These are phyloP conservation scores for Spongispora temasekensis DNA, from an alignment of 1,284 basidiomycete species.

Conservation along the genomic window DNA sequence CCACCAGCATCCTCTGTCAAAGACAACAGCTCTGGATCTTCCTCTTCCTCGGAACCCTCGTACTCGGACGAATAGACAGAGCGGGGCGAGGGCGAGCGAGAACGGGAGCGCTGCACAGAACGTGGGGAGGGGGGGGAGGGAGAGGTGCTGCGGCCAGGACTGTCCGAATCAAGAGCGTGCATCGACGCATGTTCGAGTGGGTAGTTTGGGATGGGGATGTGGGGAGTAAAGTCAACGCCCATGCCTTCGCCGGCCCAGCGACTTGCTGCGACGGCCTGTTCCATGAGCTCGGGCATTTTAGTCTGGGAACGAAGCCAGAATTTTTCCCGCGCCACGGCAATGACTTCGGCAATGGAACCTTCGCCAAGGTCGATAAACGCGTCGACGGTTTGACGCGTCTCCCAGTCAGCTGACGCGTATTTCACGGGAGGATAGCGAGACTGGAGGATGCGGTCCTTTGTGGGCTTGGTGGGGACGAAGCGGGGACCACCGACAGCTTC, in stretches of 20 bases:
- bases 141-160: slow-evolving; percentile 26
- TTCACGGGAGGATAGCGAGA: slow-evolving; percentile 32
- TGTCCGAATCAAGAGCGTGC: slow-evolving; percentile 11
- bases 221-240: slow-evolving; percentile 31
- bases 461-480: slow-evolving; percentile 31
- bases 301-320: slow-evolving; percentile 67
- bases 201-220: too few relatives aligned
- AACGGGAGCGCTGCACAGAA: slow-evolving; percentile 31
- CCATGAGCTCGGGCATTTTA: slow-evolving; percentile 62
- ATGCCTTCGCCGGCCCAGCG: slow-evolving; percentile 47
- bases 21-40: slow-evolving; percentile 59
- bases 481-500: slow-evolving; percentile 58
- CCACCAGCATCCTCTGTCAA: slow-evolving; percentile 59
- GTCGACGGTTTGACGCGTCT: slow-evolving; percentile 61
- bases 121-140: slow-evolving; percentile 29
- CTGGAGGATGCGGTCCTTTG: slow-evolving; percentile 17
- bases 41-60: slow-evolving; percentile 60
- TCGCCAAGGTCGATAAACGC: slow-evolving; percentile 71
- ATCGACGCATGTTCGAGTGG: too few relatives aligned
- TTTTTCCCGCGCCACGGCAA: slow-evolving; percentile 63
- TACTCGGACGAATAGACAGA: slow-evolving; percentile 36
- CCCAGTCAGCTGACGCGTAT: slow-evolving; percentile 57
- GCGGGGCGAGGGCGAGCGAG: slow-evolving; percentile 35
- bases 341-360: slow-evolving; percentile 64
- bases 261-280: slow-evolving; percentile 64